Conservation (phyloP, 441 rosid species). For the Gossypium schwendimanii region DNA sequence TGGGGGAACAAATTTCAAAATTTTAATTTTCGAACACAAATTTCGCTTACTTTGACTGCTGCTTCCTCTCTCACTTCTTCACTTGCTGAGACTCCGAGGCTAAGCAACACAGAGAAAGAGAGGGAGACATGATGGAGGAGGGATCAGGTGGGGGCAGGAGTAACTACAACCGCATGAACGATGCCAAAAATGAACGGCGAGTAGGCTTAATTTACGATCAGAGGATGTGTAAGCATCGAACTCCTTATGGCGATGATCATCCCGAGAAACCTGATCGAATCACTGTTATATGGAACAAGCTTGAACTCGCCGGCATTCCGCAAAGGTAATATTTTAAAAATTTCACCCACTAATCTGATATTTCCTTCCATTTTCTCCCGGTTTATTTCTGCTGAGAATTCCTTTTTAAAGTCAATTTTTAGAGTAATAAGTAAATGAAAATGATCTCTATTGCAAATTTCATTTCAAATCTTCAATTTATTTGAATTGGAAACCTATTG, state of each 20-base stretch:
- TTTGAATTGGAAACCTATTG: not conserved
- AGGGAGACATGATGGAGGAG: slow-evolving; percentile 5
- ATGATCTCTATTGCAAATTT: not conserved
- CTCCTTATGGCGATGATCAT: slow-evolving; percentile 56
- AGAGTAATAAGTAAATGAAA: not conserved
- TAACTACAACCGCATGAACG: not conserved
- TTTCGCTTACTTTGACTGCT: not conserved
- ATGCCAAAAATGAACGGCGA: slow-evolving; percentile 23
- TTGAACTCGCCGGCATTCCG: slow-evolving; percentile 46
- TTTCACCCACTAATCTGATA: not conserved
- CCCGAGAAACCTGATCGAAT: slow-evolving; percentile 84
- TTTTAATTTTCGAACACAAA: not conserved
- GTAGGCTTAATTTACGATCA: slow-evolving; percentile 77
- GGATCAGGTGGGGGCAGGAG: not conserved
- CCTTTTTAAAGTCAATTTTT: not conserved
- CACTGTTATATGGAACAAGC: slow-evolving; percentile 65
- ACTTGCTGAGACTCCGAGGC: not conserved
- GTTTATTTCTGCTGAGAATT: not conserved
- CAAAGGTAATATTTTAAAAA: slow-evolving; percentile 35
- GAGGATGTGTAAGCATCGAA: slow-evolving; percentile 73
- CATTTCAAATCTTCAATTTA: not conserved
- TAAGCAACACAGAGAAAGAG: not conserved
- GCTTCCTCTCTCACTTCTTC: not conserved
- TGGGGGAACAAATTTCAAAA: not conserved
- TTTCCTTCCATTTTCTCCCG: not conserved